Evolutionary conservation across 306 rosid species (phyloP).

Genomic region (Parietaria judaica): DNA sequence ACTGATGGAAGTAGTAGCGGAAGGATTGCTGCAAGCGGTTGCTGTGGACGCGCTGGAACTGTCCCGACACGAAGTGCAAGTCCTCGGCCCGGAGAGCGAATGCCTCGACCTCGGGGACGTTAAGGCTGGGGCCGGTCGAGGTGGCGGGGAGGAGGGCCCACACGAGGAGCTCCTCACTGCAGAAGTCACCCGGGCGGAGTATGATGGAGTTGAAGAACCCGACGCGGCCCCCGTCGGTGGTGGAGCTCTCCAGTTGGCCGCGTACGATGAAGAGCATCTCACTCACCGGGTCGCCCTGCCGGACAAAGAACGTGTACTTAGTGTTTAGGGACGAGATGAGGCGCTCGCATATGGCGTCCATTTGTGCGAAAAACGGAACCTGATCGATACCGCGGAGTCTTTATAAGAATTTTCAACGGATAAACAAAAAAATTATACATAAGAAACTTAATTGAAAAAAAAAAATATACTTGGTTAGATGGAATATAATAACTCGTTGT

Average conservation of each 20-base stretch:
- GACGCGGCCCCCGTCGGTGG: constrained; percentile 75
- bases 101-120: constrained; percentile 83
- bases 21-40: constrained; percentile 83
- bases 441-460: too few relatives aligned
- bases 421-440: too few relatives aligned
- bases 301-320: constrained; percentile 40
- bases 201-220: constrained; percentile 76
- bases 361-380: constrained; percentile 84
- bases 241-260: constrained; percentile 83
- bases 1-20: constrained; percentile 74
- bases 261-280: constrained; percentile 85
- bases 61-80: constrained; percentile 61
- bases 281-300: constrained; percentile 82
- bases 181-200: constrained; percentile 66
- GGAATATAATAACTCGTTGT: too few relatives aligned
- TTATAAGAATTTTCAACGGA: too few relatives aligned
- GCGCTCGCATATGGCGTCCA: constrained; percentile 93
- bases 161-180: constrained; percentile 79
- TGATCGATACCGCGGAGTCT: constrained; percentile 1
- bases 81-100: constrained; percentile 78
- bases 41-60: constrained; percentile 80
- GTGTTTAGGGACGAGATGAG: constrained; percentile 69
- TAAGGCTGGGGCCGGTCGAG: constrained; percentile 31
- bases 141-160: constrained; percentile 51
- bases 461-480: too few relatives aligned